A percentile compares a stretch with the other conserved stretches of the same genome.
These are phyloP conservation scores for Diplodia scrobiculata DNA, from an alignment of 2,329 filamentous ascomycete genomes.

Conservation along the genomic window DNA sequence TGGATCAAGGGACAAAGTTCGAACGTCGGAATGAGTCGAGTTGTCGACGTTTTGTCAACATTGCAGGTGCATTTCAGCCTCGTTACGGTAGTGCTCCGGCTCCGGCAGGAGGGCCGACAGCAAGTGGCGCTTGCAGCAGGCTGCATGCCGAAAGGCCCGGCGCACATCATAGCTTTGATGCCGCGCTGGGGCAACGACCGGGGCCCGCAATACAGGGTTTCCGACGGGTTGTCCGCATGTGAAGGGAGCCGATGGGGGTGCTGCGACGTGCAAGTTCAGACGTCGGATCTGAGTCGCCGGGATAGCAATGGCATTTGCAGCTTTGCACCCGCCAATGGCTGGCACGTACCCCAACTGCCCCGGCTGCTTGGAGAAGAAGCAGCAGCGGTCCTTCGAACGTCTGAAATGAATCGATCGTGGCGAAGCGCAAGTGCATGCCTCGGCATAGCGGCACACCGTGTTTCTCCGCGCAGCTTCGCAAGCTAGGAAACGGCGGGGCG, in stretches of 20 bases:
- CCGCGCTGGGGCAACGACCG: neutral
- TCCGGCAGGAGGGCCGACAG: neutral
- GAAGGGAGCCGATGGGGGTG: slow-evolving; percentile 1
- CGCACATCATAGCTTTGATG: neutral
- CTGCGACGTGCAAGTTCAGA: slow-evolving; percentile 1
- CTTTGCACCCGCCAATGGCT: neutral
- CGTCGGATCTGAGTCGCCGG: slow-evolving; percentile 24
- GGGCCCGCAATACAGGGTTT: neutral
- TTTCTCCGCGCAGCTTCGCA: neutral
- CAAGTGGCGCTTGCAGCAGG: neutral
- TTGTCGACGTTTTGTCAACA: neutral
- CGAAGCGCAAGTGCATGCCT: neutral
- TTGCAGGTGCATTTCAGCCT: slow-evolving; percentile 1
- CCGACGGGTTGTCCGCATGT: neutral
- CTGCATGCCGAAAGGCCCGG: neutral
- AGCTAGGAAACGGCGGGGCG: neutral
- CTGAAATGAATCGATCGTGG: slow-evolving; percentile 23
- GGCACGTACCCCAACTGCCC: neutral
- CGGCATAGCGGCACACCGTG: neutral
- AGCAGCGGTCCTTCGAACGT: slow-evolving; percentile 9
- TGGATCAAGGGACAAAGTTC: neutral
- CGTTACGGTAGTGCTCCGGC: slow-evolving; percentile 10
- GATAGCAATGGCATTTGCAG: neutral
- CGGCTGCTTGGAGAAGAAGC: neutral
- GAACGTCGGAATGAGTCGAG: neutral